Evolutionary conservation across 495 filamentous ascomycete species (phyloP), one percentile per base, ranked within the genome.

Genomic region (Cercophora scortea): DNA sequence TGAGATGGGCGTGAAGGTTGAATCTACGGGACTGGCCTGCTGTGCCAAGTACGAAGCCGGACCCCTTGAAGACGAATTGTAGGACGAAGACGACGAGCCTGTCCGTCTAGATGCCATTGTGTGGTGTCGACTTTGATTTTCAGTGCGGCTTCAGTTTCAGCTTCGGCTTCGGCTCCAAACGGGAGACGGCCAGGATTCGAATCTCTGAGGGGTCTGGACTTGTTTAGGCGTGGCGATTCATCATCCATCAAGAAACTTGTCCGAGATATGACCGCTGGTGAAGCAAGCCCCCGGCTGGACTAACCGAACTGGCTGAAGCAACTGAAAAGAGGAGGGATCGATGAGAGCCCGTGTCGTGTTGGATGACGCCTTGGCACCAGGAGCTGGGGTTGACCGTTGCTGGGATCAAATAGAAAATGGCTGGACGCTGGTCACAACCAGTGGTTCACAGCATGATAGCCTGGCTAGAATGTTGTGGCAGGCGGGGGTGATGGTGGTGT

Each of bases 51-150:
- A 60, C 18, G 63, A 60, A 42, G 63, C 61, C 18, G 46, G 48
- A 11, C 63, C 62, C 49, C 52, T 47, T 8, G 65, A 58, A 8
- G 63, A 69, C 16, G 67, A 68, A 50, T 46, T 60, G 55, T 68
- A 70, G 47, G 67, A 70, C 17, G 67, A 70, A 15, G 67, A 70
- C 33, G 64, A 64, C 11, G 67, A 70, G 18, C 58, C 65, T 33
- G 66, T 63, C 18, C 57, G 53, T 46, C 64, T 57, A 32, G 64
- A 67, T 19, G 60, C 42, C 42, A 44, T 45, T 4, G 17, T 46
- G 7, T 12, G 17, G 8, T 9, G 3, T 9, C n/a, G 32, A 47
- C 8, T 8, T 33, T 17, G 19, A 32, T 4, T 39, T 18, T 12
- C 32, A 35, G 3, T 35, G 11, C 32, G 32, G 46, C 10, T 45